Base-by-base conservation (phyloP, 148 eudicot species). In the Heliamphora exappendiculata region DNA sequence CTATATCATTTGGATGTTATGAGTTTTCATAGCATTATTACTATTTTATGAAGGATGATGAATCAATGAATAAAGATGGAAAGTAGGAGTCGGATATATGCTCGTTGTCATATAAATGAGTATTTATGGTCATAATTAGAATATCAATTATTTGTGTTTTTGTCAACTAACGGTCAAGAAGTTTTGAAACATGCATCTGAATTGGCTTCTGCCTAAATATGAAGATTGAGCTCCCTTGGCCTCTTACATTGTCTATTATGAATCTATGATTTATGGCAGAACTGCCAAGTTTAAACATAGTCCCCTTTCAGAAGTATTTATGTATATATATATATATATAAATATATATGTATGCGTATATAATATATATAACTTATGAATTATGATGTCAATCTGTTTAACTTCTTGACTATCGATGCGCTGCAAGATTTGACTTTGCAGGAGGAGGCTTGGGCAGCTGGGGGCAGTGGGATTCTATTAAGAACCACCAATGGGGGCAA, bases 391-490 rank as follows among this genome's bases (percentile, higher is more conserved):
- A n/a, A 12, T 59, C 17, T 17, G 42, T 45, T 62, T 45, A 31
- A 33, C 34, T 41, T 59, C 28, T 20, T 28, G 19, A 22, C 5
- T 31, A 53, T 51, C 41, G 5, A 33, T 29, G 1, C 10, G 12
- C 71, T 74, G 70, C 60, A 63, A 49, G 64, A 55, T 77, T 36
- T 45, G 41, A 45, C 49, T 49, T 28, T 74, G 31, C 74, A 95
- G 98, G 97, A 91, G 42, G 98, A 95, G 80, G 98, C 98, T 64
- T 95, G 98, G 98, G 98, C 98, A 79, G 97, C 97, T 76, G 98
- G 98, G 78, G 98, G 98, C 64, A 95, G 98, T 84, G 98, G 98
- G 39, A 73, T 95, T 77, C 71, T 95, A 72, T 80, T 95, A 88
- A 91, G 94, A 86, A 89, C 96, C 75, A 89, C 81, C n/a, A 92